Evolutionary conservation across 768 basidiomycete genomes (phyloP), one percentile per base, ranked within the genome.

Genomic region (Kondoa subrosea): DNA sequence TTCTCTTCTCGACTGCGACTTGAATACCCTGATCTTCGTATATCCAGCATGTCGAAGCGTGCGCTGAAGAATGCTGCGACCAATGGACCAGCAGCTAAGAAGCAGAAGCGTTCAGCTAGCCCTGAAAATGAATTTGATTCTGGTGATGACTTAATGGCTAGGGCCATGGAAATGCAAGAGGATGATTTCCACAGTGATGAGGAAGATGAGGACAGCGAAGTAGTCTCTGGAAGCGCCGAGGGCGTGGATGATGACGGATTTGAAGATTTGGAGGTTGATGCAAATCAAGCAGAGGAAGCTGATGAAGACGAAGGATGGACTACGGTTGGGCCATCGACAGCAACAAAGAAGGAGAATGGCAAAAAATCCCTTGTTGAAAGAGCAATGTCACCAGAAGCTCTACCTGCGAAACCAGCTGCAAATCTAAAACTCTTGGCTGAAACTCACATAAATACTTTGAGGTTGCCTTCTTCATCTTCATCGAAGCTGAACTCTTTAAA

Each of bases 71-170:
- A 21, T 21, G 40, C 40, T 50, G 21, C 8, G 8, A 21, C 12
- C 8, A 21, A 50, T 50, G 21, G 12, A 8, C 8, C 12, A 50
- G 40, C 40, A 50, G 40, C 21, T 21, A 50, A 50, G 63, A 64
- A 34, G n/a, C 21, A 16, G 63, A 29, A 34, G 16, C 32, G 59
- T 30, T 30, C 21, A 33, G 59, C 30, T n/a, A 66, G 65, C 65
- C 4, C 15, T 15, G 70, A 71, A n/a, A 50, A 66, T n/a, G 70
- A 72, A 34, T 72, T 71, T 34, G 72, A 72, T 59, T 70, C 71
- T 64, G 72, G 72, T 62, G 70, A 71, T 32, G 72, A 72, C 31
- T 64, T 71, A 31, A 61, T 72, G 32, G 63, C 69, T 0, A n/a
- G 57, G 16, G 65, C 72, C 1, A 70, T 60, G n/a, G 66, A 66